Evolutionary conservation across 139 green algal species (phyloP).

Genomic region (Deuterostichococcus epilithicus): DNA sequence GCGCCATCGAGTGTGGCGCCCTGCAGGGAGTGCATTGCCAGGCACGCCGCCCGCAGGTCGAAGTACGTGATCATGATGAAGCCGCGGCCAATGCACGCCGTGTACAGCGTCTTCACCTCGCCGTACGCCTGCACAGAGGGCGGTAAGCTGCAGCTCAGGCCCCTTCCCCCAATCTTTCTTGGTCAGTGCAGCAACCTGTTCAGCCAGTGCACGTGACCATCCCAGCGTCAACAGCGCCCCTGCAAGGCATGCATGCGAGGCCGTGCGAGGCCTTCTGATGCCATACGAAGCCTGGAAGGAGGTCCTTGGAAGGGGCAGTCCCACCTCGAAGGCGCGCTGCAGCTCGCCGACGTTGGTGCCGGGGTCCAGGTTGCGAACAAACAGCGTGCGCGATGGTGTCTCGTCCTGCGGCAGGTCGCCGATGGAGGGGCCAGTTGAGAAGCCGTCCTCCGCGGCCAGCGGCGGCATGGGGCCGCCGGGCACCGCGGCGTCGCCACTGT

Average conservation of each 20-base stretch:
- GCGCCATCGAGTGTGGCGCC: slow-evolving; percentile 34
- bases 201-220: not conserved
- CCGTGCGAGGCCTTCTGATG: not conserved
- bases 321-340: slow-evolving; percentile 46
- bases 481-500: not conserved
- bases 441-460: not conserved
- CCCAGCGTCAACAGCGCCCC: not conserved
- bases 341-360: slow-evolving; percentile 55
- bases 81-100: slow-evolving; percentile 69
- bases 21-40: slow-evolving; percentile 63
- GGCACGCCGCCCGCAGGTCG: slow-evolving; percentile 75
- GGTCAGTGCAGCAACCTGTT: not conserved
- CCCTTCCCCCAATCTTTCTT: not conserved
- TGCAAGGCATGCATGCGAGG: slow-evolving; percentile 1
- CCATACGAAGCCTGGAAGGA: not conserved
- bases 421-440: not conserved
- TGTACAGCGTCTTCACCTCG: slow-evolving; percentile 79
- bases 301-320: not conserved
- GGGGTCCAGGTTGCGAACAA: slow-evolving; percentile 66
- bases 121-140: slow-evolving; percentile 65
- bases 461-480: not conserved
- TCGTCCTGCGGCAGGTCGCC: slow-evolving; percentile 47
- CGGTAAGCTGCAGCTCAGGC: not conserved
- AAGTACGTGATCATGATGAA: slow-evolving; percentile 89
- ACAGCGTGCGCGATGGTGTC: slow-evolving; percentile 67